Conservation (phyloP, 2,329 filamentous ascomycete species). For the Stemphylium lycopersici region DNA sequence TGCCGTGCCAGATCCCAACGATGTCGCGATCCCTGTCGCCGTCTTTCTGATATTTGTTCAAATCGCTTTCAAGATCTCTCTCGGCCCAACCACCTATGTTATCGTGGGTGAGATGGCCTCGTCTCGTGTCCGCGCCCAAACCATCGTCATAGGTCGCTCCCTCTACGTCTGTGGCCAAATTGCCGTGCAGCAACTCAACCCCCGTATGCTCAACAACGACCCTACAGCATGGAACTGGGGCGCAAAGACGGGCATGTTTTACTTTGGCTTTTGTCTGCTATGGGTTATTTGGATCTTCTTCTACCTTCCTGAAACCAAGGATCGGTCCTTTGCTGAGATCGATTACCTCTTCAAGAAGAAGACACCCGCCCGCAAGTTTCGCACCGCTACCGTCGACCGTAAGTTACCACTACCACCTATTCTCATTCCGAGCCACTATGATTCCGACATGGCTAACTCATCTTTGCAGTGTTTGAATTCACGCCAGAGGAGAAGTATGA, state of each 20-base stretch:
- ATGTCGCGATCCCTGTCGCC: slow-evolving; percentile 21
- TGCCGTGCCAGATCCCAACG: slow-evolving; percentile 6
- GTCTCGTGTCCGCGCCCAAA: slow-evolving; percentile 84
- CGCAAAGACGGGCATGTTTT: slow-evolving; percentile 19
- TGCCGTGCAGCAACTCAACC: slow-evolving; percentile 20
- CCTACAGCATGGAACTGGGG: slow-evolving; percentile 19
- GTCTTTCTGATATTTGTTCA: slow-evolving; percentile 22
- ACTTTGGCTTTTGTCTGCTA: slow-evolving; percentile 24
- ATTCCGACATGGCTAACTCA: slow-evolving; percentile 4
- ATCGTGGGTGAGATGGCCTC: slow-evolving; percentile 81
- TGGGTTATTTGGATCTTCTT: slow-evolving; percentile 43
- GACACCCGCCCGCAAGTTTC: slow-evolving; percentile 17
- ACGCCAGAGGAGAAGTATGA: slow-evolving; percentile 15
- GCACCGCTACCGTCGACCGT: slow-evolving; percentile 15
- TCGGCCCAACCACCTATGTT: slow-evolving; percentile 85
- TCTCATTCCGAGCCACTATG: neutral
- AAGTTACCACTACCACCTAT: slow-evolving; percentile 9
- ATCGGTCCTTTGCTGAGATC: slow-evolving; percentile 47
- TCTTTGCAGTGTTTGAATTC: slow-evolving; percentile 21
- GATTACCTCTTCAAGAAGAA: slow-evolving; percentile 47
- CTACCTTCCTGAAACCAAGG: slow-evolving; percentile 47
- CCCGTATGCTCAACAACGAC: slow-evolving; percentile 19
- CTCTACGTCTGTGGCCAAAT: slow-evolving; percentile 47
- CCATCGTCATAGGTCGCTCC: slow-evolving; percentile 72
- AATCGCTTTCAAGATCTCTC: slow-evolving; percentile 43